phyloP scores from a whole-genome alignment of 129 eudicot species.

The Saussurea involucrata region DNA sequence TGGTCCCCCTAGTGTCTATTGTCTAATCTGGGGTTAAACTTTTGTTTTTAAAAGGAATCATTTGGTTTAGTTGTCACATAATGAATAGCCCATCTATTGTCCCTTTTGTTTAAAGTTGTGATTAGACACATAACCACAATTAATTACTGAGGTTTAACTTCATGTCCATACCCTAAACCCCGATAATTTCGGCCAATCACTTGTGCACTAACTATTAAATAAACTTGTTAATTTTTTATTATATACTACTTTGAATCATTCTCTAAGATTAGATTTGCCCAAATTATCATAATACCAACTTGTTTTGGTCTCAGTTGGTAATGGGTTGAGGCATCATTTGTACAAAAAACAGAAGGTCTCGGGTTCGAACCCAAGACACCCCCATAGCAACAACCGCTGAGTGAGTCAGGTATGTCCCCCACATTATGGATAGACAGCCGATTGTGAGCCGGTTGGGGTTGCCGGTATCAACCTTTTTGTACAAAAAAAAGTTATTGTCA shows the following conservation, averaged over 20 bases:
- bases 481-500: too few relatives aligned
- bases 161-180: constrained; percentile 24
- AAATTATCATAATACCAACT: neutral
- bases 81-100: constrained; percentile 19
- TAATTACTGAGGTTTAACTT: constrained; percentile 12
- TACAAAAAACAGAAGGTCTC: too few relatives aligned
- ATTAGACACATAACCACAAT: constrained; percentile 27
- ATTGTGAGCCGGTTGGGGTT: too few relatives aligned
- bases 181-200: constrained; percentile 56
- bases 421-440: too few relatives aligned
- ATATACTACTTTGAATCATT: neutral
- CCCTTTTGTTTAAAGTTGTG: constrained; percentile 28
- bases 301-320: too few relatives aligned
- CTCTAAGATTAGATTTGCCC: neutral
- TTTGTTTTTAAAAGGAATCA: constrained; percentile 34
- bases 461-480: too few relatives aligned
- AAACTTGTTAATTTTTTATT: neutral
- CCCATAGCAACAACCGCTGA: too few relatives aligned
- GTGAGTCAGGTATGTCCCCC: too few relatives aligned
- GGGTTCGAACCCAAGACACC: too few relatives aligned
- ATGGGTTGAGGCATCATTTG: too few relatives aligned
- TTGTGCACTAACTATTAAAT: constrained; percentile 26
- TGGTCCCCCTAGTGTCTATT: constrained; percentile 37
- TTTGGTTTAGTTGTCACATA: constrained; percentile 39
- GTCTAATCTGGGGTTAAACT: constrained; percentile 27